Evolutionary conservation across 2,329 filamentous ascomycete genomes (phyloP).

Genomic region (Aureobasidium sp.): DNA sequence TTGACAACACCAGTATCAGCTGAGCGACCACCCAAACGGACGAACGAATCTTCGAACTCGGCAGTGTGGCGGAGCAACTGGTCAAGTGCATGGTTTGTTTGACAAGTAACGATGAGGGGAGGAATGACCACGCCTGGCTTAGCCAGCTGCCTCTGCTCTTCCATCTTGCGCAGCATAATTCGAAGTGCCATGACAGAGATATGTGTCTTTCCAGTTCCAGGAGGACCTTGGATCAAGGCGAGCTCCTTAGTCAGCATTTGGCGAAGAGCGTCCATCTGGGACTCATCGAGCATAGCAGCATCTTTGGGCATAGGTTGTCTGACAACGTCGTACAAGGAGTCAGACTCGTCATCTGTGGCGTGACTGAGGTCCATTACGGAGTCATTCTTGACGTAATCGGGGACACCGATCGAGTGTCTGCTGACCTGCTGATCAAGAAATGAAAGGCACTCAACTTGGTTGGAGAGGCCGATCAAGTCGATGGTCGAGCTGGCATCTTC

Average conservation of each 20-base stretch:
- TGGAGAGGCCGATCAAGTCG: slow-evolving; percentile 11
- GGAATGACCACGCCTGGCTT: slow-evolving; percentile 51
- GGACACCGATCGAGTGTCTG: slow-evolving; percentile 34
- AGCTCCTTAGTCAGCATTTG: slow-evolving; percentile 77
- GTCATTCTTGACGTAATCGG: slow-evolving; percentile 57
- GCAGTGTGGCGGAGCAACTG: slow-evolving; percentile 76
- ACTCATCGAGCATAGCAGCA: slow-evolving; percentile 67
- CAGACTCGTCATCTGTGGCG: slow-evolving; percentile 12
- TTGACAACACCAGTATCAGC: slow-evolving; percentile 69
- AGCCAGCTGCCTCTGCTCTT: slow-evolving; percentile 5
- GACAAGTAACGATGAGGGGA: slow-evolving; percentile 82
- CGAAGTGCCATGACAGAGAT: slow-evolving; percentile 79
- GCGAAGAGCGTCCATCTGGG: slow-evolving; percentile 74
- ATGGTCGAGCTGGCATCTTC: neutral
- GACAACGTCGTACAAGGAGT: slow-evolving; percentile 11
- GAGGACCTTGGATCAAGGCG: slow-evolving; percentile 86
- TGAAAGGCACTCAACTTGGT: neutral
- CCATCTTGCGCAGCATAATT: slow-evolving; percentile 68
- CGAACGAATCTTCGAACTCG: slow-evolving; percentile 67
- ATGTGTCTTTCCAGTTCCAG: slow-evolving; percentile 83
- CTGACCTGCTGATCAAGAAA: neutral
- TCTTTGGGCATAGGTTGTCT: neutral
- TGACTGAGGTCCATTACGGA: slow-evolving; percentile 56
- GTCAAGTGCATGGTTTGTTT: slow-evolving; percentile 93
- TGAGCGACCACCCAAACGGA: slow-evolving; percentile 75